These are phyloP conservation scores for Geopyxis carbonaria DNA, from an alignment of 495 filamentous ascomycete species.

Conservation along the genomic window DNA sequence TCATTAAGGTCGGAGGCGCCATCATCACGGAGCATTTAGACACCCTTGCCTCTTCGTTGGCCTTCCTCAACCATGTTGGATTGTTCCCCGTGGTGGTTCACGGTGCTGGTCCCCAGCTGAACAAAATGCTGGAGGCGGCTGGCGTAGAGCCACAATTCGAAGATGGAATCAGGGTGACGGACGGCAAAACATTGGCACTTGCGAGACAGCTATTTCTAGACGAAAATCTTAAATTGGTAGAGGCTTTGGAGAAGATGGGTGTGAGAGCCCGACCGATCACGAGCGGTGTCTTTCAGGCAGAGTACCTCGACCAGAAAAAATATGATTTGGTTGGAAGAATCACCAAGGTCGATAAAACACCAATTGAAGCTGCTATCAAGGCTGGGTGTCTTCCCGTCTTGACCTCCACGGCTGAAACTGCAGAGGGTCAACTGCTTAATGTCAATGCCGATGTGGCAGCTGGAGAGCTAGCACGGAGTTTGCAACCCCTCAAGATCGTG, in stretches of 20 bases:
- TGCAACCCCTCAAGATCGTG: conserved; percentile 94
- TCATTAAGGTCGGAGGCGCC: conserved; percentile 96
- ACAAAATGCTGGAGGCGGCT: conserved; percentile 76
- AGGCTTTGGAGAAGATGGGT: conserved; percentile 79
- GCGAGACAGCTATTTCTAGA: conserved; percentile 83
- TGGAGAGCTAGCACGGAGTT: conserved; percentile 70
- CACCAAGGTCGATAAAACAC: conserved; percentile 74
- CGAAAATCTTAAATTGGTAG: conserved; percentile 89
- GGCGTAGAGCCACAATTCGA: conserved; percentile 93
- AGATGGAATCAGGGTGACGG: conserved; percentile 89
- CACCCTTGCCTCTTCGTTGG: conserved; percentile 69
- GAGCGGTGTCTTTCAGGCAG: conserved; percentile 82
- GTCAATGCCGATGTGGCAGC: conserved; percentile 97
- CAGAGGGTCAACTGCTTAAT: conserved; percentile 86
- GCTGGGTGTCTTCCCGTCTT: conserved; percentile 87
- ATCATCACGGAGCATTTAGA: conserved; percentile 92
- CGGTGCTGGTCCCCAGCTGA: conserved; percentile 89
- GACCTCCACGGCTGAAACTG: conserved; percentile 91
- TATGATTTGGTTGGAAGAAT: conserved; percentile 94
- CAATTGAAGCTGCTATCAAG: conserved; percentile 81
- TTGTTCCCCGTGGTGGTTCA: conserved; percentile 94
- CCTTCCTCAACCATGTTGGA: conserved; percentile 89
- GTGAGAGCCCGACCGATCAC: conserved; percentile 84
- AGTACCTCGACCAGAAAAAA: conserved; percentile 87
- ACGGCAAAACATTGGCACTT: conserved; percentile 83